Base-by-base conservation (phyloP, 1,139 yeast genomes). In the Candida sanyaensis region DNA sequence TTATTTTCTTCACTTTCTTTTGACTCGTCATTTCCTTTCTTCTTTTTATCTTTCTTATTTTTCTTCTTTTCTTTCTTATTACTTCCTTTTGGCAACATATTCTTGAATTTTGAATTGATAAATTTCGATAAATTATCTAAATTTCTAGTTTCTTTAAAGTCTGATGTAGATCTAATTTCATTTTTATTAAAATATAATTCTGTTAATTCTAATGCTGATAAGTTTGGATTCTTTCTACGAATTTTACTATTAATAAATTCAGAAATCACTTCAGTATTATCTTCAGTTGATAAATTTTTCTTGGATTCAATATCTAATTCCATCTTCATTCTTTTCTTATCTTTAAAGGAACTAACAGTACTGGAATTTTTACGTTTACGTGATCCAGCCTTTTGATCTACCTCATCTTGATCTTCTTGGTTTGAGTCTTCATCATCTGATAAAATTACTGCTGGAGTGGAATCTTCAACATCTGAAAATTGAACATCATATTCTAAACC, bases 151-250 rank as follows among this genome's bases (percentile, higher is more conserved):
- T 71, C 67, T 4, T 61, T 60, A 54, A 77, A 80, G 27, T 75
- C 82, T 1, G 79, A 66, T 0, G 88, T 79, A 26, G 80, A 77
- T 47, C 80, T 68, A 50, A 86, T 70, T 36, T 70, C 74, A 7
- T 61, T 55, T 54, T 78, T 77, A 52, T 73, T 74, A 39, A 86
- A 68, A 53, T 80, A 80, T 44, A 76, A 59, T 41, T 86, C 93
- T 11, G 79, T 64, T 50, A 87, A 72, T 56, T 86, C 93, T 44
- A 87, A 68, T 2, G 84, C 73, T 1, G 89, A 79, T 30, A 86
- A 69, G 50, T 84, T 82, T 17, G 81, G 73, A 60, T 83, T 73
- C 53, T 72, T 71, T 48, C 72, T 73, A 37, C 81, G 67, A 33
- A 85, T 73, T 56, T 76, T 74, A 37, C 72, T 63, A 43, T 84